Base-by-base conservation (phyloP, 768 basidiomycete genomes). In the Boletus bicolor region DNA sequence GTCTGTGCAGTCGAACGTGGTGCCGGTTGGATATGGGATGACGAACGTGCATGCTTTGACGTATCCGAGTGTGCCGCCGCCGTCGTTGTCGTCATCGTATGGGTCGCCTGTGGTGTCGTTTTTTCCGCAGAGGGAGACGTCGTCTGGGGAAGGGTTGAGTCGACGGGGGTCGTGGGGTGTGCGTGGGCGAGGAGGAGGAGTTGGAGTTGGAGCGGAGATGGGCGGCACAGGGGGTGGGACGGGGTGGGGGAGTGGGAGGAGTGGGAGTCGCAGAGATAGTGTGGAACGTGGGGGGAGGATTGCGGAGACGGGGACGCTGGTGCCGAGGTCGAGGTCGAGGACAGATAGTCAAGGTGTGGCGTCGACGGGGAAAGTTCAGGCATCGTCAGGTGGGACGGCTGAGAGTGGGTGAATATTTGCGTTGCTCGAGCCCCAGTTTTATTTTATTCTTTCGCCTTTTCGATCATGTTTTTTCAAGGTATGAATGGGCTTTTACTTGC, bases 51-150 rank as follows among this genome's bases (percentile, higher is more conserved):
- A 73, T 47, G 68, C 77, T 14, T 76, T 93, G 49, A 81, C 88
- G 5, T 93, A 93, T 62, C 91, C 91, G 0, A 85, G 84, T 7
- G 91, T 92, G 0, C 91, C 91, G 2, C 91, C 91, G 11, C 91
- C 91, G 4, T 89, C 87, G 2, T 71, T 91, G 28, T 88, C 87
- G 6, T 88, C 86, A 7, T 89, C 87, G 10, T 86, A 89, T 60
- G 90, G 90, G 14, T 87, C 86, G 6, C 85, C 87, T 8, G 77
- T 76, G 26, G 77, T 82, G 17, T 75, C 80, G 12, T 78, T 75
- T 58, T 53, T 65, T 52, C 73, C 77, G 15, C 59, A 57, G 42
- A 73, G 79, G n/a, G 82, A 83, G n/a, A 57, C 72, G 44, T 82
- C 79, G 10, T 81, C 83, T 7, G 73, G 72, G n/a, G 83, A 82